A percentile compares a stretch with the other conserved stretches of the same genome.
phyloP scores from a whole-genome alignment of 2,329 filamentous ascomycete genomes.

The Neopestalotiopsis sp. region DNA sequence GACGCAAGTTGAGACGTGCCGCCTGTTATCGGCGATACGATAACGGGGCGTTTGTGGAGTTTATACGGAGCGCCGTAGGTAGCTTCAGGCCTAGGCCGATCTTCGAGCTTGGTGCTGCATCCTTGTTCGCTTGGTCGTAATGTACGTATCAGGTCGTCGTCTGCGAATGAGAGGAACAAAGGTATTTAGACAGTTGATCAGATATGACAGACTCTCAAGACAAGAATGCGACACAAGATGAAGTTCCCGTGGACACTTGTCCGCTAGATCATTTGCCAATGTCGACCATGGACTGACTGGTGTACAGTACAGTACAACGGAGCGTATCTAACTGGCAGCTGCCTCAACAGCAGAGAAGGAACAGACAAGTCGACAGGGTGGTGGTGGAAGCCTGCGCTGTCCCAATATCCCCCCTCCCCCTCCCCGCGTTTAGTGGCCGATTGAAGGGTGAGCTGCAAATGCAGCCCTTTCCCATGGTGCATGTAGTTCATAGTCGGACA shows the following conservation, averaged over 20 bases:
- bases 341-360: slow-evolving; percentile 1
- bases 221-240: not conserved
- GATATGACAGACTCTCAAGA: not conserved
- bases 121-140: not conserved
- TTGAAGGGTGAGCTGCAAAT: not conserved
- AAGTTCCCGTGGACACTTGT: not conserved
- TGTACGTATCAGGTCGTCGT: not conserved
- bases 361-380: not conserved
- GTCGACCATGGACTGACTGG: not conserved
- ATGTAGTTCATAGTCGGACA: slow-evolving; percentile 10
- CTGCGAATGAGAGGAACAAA: not conserved
- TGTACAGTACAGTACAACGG: not conserved
- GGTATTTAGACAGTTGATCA: not conserved
- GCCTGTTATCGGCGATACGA: slow-evolving; percentile 11
- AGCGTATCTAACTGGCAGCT: not conserved
- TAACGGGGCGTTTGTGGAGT: slow-evolving; percentile 4
- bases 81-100: slow-evolving; percentile 10
- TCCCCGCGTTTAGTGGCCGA: slow-evolving; percentile 10
- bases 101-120: not conserved
- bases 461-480: not conserved
- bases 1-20: slow-evolving; percentile 12
- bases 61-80: not conserved
- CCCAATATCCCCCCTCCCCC: not conserved
- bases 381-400: not conserved
- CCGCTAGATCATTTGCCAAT: not conserved